A percentile compares a stretch with the other conserved stretches of the same genome.
Conservation (phyloP, 2,329 filamentous ascomycete genomes). For the Cladophialophora immunda region DNA sequence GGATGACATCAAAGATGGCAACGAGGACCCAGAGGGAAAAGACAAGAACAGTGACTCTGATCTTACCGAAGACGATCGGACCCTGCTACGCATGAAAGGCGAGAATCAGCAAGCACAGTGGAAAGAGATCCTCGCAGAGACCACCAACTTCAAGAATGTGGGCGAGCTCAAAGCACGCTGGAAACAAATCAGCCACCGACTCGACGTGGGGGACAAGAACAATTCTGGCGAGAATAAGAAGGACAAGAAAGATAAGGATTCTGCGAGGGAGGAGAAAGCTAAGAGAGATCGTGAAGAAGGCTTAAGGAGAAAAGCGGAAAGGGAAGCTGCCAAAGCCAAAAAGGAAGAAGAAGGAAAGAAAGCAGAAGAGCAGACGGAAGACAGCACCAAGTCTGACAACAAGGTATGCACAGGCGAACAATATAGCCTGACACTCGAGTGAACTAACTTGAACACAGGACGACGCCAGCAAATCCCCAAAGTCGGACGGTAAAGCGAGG, state of each 20-base stretch:
- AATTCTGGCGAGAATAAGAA: constrained; percentile 18
- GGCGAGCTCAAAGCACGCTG: constrained; percentile 36
- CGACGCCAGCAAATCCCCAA: constrained; percentile 1
- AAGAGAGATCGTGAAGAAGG: constrained; percentile 23
- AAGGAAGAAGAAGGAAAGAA: constrained; percentile 20
- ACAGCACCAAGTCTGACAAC: background rate
- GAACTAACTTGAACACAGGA: constrained; percentile 13
- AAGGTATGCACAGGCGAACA: constrained; percentile 2
- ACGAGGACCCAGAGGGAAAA: constrained; percentile 11
- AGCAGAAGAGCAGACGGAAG: constrained; percentile 23
- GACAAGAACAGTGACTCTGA: constrained; percentile 23
- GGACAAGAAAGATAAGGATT: constrained; percentile 26
- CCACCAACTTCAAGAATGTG: constrained; percentile 27
- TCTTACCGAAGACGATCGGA: constrained; percentile 39
- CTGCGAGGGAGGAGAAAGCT: constrained; percentile 16
- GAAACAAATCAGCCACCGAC: constrained; percentile 37
- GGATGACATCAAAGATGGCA: constrained; percentile 17
- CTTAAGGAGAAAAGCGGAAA: constrained; percentile 19
- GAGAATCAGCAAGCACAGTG: constrained; percentile 35
- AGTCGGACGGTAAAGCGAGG: constrained; percentile 5
- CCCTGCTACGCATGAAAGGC: constrained; percentile 41
- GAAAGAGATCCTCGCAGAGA: constrained; percentile 37
- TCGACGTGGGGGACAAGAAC: constrained; percentile 22
- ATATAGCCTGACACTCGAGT: background rate
- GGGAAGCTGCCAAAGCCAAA: constrained; percentile 12